Percentiles rank a stretch among this genome's conserved stretches.
phyloP scores from a whole-genome alignment of 1,284 basidiomycete species.

The Rhodofomes roseus region DNA sequence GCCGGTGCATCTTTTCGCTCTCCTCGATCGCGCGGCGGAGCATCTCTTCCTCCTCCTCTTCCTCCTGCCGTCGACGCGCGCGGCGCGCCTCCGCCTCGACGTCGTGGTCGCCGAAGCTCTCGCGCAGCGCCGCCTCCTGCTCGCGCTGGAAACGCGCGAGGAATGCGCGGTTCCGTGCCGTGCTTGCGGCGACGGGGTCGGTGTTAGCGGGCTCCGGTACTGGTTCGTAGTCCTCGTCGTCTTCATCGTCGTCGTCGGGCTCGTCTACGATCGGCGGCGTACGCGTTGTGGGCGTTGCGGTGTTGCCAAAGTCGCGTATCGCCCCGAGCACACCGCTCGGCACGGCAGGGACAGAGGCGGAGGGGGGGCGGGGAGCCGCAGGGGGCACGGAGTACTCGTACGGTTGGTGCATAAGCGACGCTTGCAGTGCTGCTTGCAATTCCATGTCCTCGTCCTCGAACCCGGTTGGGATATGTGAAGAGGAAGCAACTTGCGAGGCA shows the following conservation, averaged over 20 bases:
- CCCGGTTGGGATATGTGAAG: slow-evolving; percentile 29
- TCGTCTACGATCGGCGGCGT: not conserved
- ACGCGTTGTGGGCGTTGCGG: not conserved
- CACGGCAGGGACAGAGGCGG: not conserved
- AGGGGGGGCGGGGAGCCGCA: not conserved
- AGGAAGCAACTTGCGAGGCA: slow-evolving; percentile 6
- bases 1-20: slow-evolving; percentile 49
- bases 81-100: slow-evolving; percentile 41
- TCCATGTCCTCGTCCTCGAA: slow-evolving; percentile 86
- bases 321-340: not conserved
- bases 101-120: slow-evolving; percentile 42
- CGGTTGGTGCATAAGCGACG: slow-evolving; percentile 47
- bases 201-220: slow-evolving; percentile 7
- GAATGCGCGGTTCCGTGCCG: slow-evolving; percentile 58
- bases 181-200: slow-evolving; percentile 65
- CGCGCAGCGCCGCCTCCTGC: slow-evolving; percentile 66
- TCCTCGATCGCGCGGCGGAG: slow-evolving; percentile 65
- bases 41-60: slow-evolving; percentile 57
- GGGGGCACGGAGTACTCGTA: slow-evolving; percentile 3
- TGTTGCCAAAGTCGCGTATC: not conserved
- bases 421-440: slow-evolving; percentile 82
- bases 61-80: slow-evolving; percentile 24
- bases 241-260: not conserved
- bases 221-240: too few species aligned
- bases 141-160: slow-evolving; percentile 64